Base-by-base conservation (phyloP, 108 stramenopile genomes). In the Cyclotella choctawhatcheeana region DNA sequence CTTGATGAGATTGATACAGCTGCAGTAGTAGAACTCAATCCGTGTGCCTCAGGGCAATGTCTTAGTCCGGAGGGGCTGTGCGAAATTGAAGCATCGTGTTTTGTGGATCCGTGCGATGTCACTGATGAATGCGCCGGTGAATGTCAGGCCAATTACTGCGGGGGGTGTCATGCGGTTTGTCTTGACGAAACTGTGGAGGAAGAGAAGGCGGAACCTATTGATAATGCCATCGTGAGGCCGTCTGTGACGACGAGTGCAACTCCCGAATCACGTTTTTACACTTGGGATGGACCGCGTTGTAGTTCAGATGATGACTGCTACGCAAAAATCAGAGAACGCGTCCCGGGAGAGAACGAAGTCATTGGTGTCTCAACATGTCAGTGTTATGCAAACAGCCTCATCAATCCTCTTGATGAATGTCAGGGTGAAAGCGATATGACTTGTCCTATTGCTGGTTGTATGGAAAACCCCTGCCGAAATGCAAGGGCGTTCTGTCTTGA, bases 371-470 rank as follows among this genome's bases (percentile, higher is more conserved):
- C 6, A 7, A 44, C 54, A 1, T 69, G 67, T 58, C 47, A 54
- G 20, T 69, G 67, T 25, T 69, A 69, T 29, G 53, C 67, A 2
- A 44, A 55, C 22, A 50, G 47, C 4, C 3, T 26, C 1, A 29
- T 29, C 2, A 21, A 54, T 25, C 54, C 54, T 30, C 50, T 69
- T 10, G 67, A 69, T 69, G 67, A 69, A 18, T 69, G 67, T 27
- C 37, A 69, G 30, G 67, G 67, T 24, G 67, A 69, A 44, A 37
- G 35, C 17, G 55, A 69, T 31, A 44, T 27, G 26, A 69, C 67
- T 2, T 69, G 67, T 44, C 27, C 67, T 54, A 69, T 44, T 26
- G 55, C 67, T 7, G 27, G 40, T 5, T 69, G 67, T 22, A 29
- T 56, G 24, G 67, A 44, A 18, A 56, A 69, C 25, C 29, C 21